phyloP scores from a whole-genome alignment of 2,329 filamentous ascomycete genomes.

The Arthrobotrys sinensis region DNA sequence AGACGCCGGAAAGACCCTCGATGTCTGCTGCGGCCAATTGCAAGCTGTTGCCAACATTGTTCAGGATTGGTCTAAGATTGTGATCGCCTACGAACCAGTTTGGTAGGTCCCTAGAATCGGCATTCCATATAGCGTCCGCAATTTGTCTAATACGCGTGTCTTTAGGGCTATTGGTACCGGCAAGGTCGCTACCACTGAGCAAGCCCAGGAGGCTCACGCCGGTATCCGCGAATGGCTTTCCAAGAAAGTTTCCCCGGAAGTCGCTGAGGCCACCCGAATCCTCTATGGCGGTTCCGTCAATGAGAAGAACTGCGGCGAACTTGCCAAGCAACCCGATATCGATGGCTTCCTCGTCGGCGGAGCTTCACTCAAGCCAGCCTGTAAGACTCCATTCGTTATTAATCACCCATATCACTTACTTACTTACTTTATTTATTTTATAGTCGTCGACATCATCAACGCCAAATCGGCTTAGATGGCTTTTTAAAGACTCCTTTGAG shows the following conservation, averaged over 20 bases:
- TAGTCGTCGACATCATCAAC: constrained; percentile 60
- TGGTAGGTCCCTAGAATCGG: constrained; percentile 77
- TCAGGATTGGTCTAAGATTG: constrained; percentile 89
- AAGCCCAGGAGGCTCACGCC: constrained; percentile 94
- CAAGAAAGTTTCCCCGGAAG: constrained; percentile 79
- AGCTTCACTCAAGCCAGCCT: constrained; percentile 60
- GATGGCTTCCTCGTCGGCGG: constrained; percentile 79
- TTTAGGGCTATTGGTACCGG: constrained; percentile 84
- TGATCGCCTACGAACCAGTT: constrained; percentile 98
- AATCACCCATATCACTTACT: background rate
- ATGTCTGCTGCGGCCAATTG: constrained; percentile 88
- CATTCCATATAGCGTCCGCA: background rate
- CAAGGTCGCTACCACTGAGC: constrained; percentile 70
- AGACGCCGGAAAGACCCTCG: constrained; percentile 86
- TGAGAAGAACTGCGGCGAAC: constrained; percentile 97
- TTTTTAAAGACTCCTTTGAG: constrained; percentile 25
- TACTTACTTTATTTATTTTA: constrained; percentile 2
- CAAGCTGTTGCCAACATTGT: constrained; percentile 80
- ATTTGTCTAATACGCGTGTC: constrained; percentile 11
- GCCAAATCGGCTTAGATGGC: constrained; percentile 25
- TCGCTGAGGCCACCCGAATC: constrained; percentile 88
- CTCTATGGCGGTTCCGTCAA: constrained; percentile 97
- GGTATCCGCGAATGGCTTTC: constrained; percentile 90
- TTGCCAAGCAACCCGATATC: constrained; percentile 93
- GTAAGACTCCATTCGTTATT: constrained; percentile 19